Conservation (phyloP, 2,329 filamentous ascomycete genomes). For the Zarea fungicola region DNA sequence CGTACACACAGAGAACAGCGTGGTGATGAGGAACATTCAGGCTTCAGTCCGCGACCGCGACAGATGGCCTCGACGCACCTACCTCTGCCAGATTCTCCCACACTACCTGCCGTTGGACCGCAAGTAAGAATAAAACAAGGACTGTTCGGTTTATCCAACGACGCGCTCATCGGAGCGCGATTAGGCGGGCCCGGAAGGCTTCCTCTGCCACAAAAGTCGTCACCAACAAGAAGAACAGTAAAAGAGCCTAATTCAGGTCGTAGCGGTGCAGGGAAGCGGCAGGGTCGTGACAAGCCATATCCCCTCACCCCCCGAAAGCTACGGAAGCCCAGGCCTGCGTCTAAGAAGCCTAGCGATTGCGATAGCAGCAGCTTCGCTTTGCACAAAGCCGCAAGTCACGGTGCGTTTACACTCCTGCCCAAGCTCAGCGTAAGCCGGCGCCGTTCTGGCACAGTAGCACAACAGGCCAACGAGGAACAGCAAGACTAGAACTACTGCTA, state of each 20-base stretch:
- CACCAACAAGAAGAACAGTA: too few species aligned
- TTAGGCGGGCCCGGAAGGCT: not conserved
- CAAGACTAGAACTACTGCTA: too few species aligned
- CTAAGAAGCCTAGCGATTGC: not conserved
- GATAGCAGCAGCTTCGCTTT: constrained; percentile 20
- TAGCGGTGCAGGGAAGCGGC: too few species aligned
- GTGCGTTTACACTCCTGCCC: constrained; percentile 20
- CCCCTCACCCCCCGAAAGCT: constrained; percentile 19
- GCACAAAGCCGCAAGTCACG: constrained; percentile 18
- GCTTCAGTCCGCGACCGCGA: not conserved
- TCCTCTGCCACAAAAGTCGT: not conserved
- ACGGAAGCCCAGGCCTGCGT: not conserved
- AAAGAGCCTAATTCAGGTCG: too few species aligned
- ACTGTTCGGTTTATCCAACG: not conserved
- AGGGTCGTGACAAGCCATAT: too few species aligned
- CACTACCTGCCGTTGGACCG: constrained; percentile 4
- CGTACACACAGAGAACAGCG: not conserved
- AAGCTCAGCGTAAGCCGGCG: constrained; percentile 1
- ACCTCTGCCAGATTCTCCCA: constrained; percentile 9
- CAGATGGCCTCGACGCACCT: not conserved
- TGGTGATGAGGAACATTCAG: not conserved
- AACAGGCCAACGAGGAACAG: not conserved
- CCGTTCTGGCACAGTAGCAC: not conserved
- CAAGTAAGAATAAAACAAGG: not conserved
- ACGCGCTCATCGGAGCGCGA: not conserved